Percentiles rank a stretch among this genome's conserved stretches.
phyloP scores from a whole-genome alignment of 495 filamentous ascomycete species.

The Zalerion maritima region DNA sequence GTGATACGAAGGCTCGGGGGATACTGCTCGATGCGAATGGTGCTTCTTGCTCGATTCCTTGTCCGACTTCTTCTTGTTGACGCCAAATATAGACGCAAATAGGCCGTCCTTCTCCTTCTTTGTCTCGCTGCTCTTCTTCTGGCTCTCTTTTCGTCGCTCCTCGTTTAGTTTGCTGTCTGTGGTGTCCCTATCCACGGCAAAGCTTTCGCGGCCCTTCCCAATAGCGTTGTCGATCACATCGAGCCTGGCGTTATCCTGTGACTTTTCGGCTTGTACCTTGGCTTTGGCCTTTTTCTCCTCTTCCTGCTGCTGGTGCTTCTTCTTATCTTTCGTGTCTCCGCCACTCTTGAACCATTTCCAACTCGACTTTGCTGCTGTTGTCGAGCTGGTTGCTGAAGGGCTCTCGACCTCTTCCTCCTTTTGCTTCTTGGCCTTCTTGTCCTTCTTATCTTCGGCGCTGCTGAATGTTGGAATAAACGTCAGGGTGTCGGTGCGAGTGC shows the following conservation, averaged over 20 bases:
- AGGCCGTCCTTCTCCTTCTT: conserved; percentile 84
- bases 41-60: conserved; percentile 54
- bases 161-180: conserved; percentile 61
- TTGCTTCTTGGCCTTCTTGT: conserved; percentile 52
- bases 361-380: conserved; percentile 53
- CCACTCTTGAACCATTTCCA: conserved; percentile 48
- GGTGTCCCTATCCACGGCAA: conserved; percentile 63
- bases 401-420: conserved; percentile 38
- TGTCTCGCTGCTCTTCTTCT: conserved; percentile 54
- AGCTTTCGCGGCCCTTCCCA: conserved; percentile 62
- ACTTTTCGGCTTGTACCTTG: conserved; percentile 36
- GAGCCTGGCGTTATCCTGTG: conserved; percentile 60
- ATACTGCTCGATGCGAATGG: conserved; percentile 54
- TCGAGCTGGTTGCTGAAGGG: conserved; percentile 29
- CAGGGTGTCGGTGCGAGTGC: conserved; percentile 53
- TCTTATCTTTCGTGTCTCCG: conserved; percentile 28
- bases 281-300: conserved; percentile 41
- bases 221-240: conserved; percentile 55
- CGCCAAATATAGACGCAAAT: conserved; percentile 81
- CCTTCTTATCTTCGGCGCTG: conserved; percentile 47
- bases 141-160: conserved; percentile 70
- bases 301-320: conserved; percentile 35
- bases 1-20: conserved; percentile 59
- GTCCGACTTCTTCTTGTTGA: conserved; percentile 65
- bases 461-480: conserved; percentile 70